Evolutionary conservation across 441 rosid species (phyloP).

Genomic region (Brassica hybrid): DNA sequence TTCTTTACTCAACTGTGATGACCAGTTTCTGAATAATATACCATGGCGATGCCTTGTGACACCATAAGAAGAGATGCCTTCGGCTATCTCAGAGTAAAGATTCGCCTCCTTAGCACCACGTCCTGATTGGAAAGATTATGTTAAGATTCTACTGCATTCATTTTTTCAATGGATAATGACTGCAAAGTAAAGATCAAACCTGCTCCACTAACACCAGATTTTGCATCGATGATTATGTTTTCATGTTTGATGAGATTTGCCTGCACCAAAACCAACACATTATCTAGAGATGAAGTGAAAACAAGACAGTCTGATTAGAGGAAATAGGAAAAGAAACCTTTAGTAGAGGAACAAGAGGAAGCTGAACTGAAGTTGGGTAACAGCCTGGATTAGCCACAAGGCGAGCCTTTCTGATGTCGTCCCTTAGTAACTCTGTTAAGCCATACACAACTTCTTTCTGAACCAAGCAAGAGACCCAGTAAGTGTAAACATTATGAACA

Average conservation of each 20-base stretch:
- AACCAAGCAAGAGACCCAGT: constrained; percentile 19
- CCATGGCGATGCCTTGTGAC: constrained; percentile 97
- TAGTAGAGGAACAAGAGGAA: constrained; percentile 87
- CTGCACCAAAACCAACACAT: constrained; percentile 47
- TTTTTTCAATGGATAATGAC: constrained; percentile 10
- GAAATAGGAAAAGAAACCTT: constrained; percentile 63
- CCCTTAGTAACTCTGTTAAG: constrained; percentile 84
- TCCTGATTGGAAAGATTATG: constrained; percentile 54
- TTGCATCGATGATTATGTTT: constrained; percentile 82
- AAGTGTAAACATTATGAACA: constrained; percentile 20
- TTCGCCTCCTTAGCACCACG: constrained; percentile 93
- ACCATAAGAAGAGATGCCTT: constrained; percentile 93
- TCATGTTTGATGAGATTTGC: constrained; percentile 68
- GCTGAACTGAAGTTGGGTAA: constrained; percentile 94
- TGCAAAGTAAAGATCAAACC: constrained; percentile 51
- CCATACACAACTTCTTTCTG: constrained; percentile 96
- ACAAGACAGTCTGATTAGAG: background rate
- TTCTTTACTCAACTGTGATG: background rate
- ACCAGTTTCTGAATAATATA: constrained; percentile 36
- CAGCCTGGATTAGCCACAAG: constrained; percentile 98
- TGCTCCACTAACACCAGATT: constrained; percentile 99
- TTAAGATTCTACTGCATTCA: constrained; percentile 20
- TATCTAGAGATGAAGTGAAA: background rate
- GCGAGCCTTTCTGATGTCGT: constrained; percentile 70
- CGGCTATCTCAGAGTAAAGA: constrained; percentile 87